Evolutionary conservation across 2,329 filamentous ascomycete genomes (phyloP).

Genomic region (Aureobasidium sp.): DNA sequence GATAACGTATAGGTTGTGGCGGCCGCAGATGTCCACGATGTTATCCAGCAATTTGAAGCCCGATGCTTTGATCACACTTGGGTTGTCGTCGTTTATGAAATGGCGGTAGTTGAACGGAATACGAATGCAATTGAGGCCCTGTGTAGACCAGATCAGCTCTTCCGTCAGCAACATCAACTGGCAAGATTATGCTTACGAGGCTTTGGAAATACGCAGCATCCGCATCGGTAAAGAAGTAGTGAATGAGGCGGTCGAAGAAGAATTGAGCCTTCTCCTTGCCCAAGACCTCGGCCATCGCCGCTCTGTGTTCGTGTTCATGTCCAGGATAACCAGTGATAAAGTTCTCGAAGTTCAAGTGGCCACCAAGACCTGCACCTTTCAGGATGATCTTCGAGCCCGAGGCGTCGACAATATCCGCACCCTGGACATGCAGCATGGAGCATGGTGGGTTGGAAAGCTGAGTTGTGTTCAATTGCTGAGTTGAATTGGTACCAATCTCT

Average conservation of each 20-base stretch:
- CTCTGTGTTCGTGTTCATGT: constrained; percentile 46
- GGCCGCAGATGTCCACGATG: constrained; percentile 37
- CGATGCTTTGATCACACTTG: constrained; percentile 34
- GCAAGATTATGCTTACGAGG: constrained; percentile 19
- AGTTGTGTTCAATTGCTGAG: background rate
- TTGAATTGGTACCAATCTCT: background rate
- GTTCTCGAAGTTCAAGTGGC: constrained; percentile 42
- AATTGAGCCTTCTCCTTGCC: constrained; percentile 47
- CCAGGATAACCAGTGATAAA: constrained; percentile 52
- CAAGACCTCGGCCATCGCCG: constrained; percentile 42
- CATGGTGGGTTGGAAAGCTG: background rate
- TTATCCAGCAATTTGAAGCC: constrained; percentile 41
- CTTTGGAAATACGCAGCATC: constrained; percentile 49
- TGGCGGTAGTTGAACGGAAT: constrained; percentile 52
- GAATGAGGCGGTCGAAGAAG: constrained; percentile 45
- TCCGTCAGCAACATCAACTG: too few relatives aligned
- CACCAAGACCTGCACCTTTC: constrained; percentile 32
- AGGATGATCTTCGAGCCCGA: constrained; percentile 38
- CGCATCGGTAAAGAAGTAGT: constrained; percentile 49
- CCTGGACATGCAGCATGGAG: constrained; percentile 32
- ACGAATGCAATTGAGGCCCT: constrained; percentile 46
- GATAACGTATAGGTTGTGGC: constrained; percentile 39
- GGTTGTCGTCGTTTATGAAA: constrained; percentile 44
- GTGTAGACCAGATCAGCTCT: background rate
- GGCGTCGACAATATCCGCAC: constrained; percentile 36